Evolutionary conservation across 805 yeast genomes (phyloP).

Genomic region (Pichia nanzhaoensis): DNA sequence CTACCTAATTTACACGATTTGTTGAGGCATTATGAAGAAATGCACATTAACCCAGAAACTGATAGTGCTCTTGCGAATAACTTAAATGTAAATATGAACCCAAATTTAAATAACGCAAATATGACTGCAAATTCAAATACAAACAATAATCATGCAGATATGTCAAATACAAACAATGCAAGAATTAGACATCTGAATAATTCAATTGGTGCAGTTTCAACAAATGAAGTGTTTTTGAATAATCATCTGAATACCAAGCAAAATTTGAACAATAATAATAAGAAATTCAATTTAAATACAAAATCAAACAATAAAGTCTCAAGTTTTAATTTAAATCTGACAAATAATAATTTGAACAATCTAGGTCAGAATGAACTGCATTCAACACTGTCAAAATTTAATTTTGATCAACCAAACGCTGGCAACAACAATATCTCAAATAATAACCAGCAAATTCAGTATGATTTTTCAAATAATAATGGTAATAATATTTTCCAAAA

Average conservation of each 20-base stretch:
- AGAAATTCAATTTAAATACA: slow-evolving; percentile 9
- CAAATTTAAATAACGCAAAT: not conserved
- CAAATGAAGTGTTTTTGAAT: slow-evolving; percentile 79
- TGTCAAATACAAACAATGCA: slow-evolving; percentile 24
- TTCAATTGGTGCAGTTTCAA: slow-evolving; percentile 77
- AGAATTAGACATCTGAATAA: slow-evolving; percentile 42
- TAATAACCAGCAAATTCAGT: slow-evolving; percentile 6
- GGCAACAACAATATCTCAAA: not conserved
- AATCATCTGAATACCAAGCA: slow-evolving; percentile 17
- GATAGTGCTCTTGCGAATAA: slow-evolving; percentile 17
- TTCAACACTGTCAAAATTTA: slow-evolving; percentile 17
- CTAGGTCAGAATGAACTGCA: slow-evolving; percentile 7
- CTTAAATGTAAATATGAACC: not conserved
- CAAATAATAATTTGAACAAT: slow-evolving; percentile 7
- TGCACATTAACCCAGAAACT: slow-evolving; percentile 66
- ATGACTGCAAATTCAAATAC: not conserved
- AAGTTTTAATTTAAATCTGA: slow-evolving; percentile 11
- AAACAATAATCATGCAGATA: not conserved
- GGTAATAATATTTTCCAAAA: slow-evolving; percentile 4
- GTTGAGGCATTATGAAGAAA: slow-evolving; percentile 91
- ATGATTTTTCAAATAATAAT: slow-evolving; percentile 1
- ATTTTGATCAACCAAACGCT: slow-evolving; percentile 17
- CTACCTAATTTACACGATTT: slow-evolving; percentile 92
- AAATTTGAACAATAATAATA: slow-evolving; percentile 6
- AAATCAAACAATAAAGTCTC: slow-evolving; percentile 7